Base-by-base conservation (phyloP, 73 alveolate species). In the Halteria grandinella region DNA sequence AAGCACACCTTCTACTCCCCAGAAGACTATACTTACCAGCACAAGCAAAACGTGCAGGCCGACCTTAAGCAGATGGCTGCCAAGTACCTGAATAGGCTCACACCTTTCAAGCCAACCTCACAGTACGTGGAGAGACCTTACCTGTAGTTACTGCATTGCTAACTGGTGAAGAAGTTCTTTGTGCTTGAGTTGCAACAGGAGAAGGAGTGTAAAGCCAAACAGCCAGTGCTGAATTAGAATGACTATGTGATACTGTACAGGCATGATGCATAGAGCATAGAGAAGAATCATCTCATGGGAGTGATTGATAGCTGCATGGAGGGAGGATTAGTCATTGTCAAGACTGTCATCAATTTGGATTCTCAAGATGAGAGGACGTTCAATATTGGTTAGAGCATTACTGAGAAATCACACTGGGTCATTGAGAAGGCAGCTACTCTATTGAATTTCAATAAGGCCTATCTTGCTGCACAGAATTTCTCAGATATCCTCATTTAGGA, bases 321-420 rank as follows among this genome's bases (percentile, higher is more conserved):
- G n/a, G n/a, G n/a, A n/a, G 74, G 54, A 8, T 39, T 57, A 12
- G 74, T 57, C 18, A 6, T 57, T 11, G 10, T 57, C 12, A 57
- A 57, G 36, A 17, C 74, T 11, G 17, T 57, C 6, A 57, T 57
- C 54, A 57, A 57, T 31, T 33, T 57, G 74, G 74, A 57, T 33
- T 51, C 31, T 3, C 74, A 51, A 10, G 74, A 57, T 31, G 74
- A 57, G 29, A 57, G 74, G 28, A 33, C 74, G 6, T 33, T 31
- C 31, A 57, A 57, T 32, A 57, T 57, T 51, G 74, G 74, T 8
- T 33, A 31, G 36, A 33, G 55, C 5, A 17, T 57, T 11, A 57
- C 74, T 3, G 14, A 57, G 36, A 54, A 57, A 33, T 33, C 55
- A 33, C 28, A 12, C n/a, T 57, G 74, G 74, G 23, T 3, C 14